Base-by-base conservation (phyloP, 192 early-diverging fungal genomes). In the Paraglomus occultum region DNA sequence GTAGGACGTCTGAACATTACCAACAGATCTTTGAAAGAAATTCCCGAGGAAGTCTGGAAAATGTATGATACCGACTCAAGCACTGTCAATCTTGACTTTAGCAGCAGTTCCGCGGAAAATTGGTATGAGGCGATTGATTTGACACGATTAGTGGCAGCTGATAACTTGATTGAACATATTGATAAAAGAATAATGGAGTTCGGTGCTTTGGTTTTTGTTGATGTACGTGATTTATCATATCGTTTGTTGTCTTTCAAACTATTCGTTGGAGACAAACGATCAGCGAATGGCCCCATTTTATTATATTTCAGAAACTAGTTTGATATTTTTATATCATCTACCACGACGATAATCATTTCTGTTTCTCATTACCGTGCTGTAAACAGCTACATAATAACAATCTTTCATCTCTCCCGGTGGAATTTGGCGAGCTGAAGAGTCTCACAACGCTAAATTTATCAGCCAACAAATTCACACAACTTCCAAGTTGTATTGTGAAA, bases 61-160 rank as follows among this genome's bases (percentile, higher is more conserved):
- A 86, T 86, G 84, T 85, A 86, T 59, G 81, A 82, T 63, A 74
- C 80, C 44, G 80, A 86, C 68, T 74, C 80, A 14, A 77, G 77
- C 50, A 73, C 65, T 46, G 71, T 84, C 14, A 74, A 77, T 9
- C 68, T 84, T 22, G 83, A 86, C 54, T 81, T 86, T 39, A 70
- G 52, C 22, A 69, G 70, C 12, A 67, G 59, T 9, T 5, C 18
- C 2, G 53, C 66, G 0, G 74, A 76, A 48, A 73, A 75, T 11
- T 84, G 83, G 84, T 86, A 80, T 22, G 79, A 86, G 53, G 71
- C 71, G 9, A 75, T 80, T n/a, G 83, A 86, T 6, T 31, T 86
- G 46, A 82, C 77, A 5, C 77, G 78, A 14, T 53, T 86, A 15
- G 72, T 83, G n/a, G 83, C 81, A 20, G 70, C 76, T 18, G 83